phyloP scores from a whole-genome alignment of 805 yeast species.

The Barnettozyma wickerhamii region DNA sequence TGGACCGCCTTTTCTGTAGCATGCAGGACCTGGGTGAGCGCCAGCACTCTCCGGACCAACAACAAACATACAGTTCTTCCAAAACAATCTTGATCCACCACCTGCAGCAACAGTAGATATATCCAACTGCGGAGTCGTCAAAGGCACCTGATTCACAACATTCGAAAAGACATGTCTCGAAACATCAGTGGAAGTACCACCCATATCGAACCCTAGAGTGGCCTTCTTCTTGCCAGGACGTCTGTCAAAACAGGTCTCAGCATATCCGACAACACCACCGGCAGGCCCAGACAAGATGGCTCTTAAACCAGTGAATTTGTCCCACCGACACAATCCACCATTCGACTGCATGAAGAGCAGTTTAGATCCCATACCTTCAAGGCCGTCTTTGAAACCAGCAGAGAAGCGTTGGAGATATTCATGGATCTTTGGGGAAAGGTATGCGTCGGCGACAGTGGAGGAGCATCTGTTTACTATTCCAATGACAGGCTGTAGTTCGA shows the following conservation, averaged over 20 bases:
- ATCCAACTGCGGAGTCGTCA: constrained; percentile 35
- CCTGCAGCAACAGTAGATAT: constrained; percentile 34
- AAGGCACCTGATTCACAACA: constrained; percentile 33
- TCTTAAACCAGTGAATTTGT: constrained; percentile 46
- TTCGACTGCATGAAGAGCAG: constrained; percentile 47
- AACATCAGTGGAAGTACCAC: constrained; percentile 37
- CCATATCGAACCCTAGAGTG: constrained; percentile 33
- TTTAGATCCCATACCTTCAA: constrained; percentile 17
- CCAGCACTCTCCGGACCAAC: constrained; percentile 45
- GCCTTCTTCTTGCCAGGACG: constrained; percentile 23
- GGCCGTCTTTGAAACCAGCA: constrained; percentile 15
- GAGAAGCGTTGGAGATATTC: constrained; percentile 34
- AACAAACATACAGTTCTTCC: constrained; percentile 31
- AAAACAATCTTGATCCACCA: constrained; percentile 30
- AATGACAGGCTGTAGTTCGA: constrained; percentile 21
- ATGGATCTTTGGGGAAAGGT: constrained; percentile 35
- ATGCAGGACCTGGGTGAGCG: constrained; percentile 47
- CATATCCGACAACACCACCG: constrained; percentile 56
- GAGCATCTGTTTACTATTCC: constrained; percentile 35
- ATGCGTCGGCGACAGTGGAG: constrained; percentile 38
- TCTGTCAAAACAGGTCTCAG: constrained; percentile 44
- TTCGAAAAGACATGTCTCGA: constrained; percentile 30
- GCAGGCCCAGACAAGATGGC: constrained; percentile 57
- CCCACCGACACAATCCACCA: constrained; percentile 51
- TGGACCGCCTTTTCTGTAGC: constrained; percentile 43